Conservation (phyloP, 2,329 filamentous ascomycete species). For the Ceratocystiopsis brevicomis region DNA sequence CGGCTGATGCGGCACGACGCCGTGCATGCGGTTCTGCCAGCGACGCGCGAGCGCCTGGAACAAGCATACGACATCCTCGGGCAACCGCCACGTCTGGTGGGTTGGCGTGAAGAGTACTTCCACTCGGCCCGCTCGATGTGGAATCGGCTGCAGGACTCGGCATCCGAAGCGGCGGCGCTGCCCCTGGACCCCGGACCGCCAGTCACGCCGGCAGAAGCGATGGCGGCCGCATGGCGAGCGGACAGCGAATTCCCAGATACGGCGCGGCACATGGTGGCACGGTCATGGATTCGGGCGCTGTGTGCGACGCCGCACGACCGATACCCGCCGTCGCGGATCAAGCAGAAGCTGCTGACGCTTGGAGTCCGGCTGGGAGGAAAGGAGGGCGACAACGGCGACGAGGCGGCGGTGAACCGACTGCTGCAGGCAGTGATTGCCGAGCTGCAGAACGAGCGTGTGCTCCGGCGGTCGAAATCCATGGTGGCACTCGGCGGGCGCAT, state of each 20-base stretch:
- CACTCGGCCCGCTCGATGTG: constrained; percentile 33
- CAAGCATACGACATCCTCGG: constrained; percentile 4
- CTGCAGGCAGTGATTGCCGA: constrained; percentile 29
- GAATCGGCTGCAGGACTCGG: constrained; percentile 34
- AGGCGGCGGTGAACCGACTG: constrained; percentile 22
- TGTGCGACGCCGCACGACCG: constrained; percentile 32
- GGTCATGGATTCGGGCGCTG: constrained; percentile 35
- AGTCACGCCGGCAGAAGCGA: constrained; percentile 1
- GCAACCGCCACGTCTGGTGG: constrained; percentile 5
- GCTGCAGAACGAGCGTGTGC: constrained; percentile 32
- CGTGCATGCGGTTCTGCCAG: constrained; percentile 22
- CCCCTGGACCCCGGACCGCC: constrained; percentile 10
- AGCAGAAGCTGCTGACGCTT: constrained; percentile 32
- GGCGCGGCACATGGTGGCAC: constrained; percentile 5
- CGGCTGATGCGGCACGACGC: constrained; percentile 25
- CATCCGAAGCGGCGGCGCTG: constrained; percentile 26
- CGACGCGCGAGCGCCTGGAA: constrained; percentile 25
- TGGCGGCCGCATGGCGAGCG: neutral
- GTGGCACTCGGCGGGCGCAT: constrained; percentile 38
- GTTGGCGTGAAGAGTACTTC: constrained; percentile 41
- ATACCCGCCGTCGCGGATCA: constrained; percentile 29
- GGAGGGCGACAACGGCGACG: constrained; percentile 11
- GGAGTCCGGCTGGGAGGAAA: neutral
- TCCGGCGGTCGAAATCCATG: constrained; percentile 40
- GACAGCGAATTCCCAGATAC: neutral